Conservation (phyloP, 2,329 filamentous ascomycete species). For the Stachybotrys chartarum region DNA sequence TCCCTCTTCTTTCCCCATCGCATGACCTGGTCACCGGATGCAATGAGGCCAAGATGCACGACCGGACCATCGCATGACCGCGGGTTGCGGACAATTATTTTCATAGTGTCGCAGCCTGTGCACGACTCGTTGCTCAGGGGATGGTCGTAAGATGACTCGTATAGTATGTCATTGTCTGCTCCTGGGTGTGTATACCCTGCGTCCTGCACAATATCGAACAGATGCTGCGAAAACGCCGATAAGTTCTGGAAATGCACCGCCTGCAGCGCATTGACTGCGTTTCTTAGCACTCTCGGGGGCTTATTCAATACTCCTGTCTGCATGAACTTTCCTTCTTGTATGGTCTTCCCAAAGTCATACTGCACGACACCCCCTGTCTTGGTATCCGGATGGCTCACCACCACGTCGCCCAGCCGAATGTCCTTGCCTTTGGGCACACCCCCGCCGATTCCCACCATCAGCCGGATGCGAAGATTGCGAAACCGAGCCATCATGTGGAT, state of each 20-base stretch:
- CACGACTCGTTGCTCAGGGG: not conserved
- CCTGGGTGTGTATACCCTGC: not conserved
- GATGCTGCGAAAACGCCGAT: conserved; percentile 1
- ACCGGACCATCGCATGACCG: not conserved
- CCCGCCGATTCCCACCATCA: conserved; percentile 21
- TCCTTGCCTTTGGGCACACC: conserved; percentile 11
- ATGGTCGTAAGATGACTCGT: not conserved
- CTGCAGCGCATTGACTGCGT: conserved; percentile 5
- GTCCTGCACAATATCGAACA: not conserved
- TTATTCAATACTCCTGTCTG: conserved; percentile 4
- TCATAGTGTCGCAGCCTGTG: not conserved
- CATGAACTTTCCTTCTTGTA: conserved; percentile 2
- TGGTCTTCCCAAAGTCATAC: conserved; percentile 10
- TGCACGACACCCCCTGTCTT: conserved; percentile 7
- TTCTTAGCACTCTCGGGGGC: not conserved
- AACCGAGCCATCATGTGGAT: conserved; percentile 9
- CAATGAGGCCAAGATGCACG: conserved; percentile 1
- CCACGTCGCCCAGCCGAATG: conserved; percentile 11
- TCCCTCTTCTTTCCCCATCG: not conserved
- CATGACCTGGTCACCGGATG: conserved; percentile 5
- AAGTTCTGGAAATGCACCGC: conserved; percentile 3
- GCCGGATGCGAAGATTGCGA: not conserved
- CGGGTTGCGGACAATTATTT: not conserved
- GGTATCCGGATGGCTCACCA: conserved; percentile 5
- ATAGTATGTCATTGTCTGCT: not conserved